Base-by-base conservation (phyloP, 2,329 filamentous ascomycete species). In the Trichoderma afroharzianum region DNA sequence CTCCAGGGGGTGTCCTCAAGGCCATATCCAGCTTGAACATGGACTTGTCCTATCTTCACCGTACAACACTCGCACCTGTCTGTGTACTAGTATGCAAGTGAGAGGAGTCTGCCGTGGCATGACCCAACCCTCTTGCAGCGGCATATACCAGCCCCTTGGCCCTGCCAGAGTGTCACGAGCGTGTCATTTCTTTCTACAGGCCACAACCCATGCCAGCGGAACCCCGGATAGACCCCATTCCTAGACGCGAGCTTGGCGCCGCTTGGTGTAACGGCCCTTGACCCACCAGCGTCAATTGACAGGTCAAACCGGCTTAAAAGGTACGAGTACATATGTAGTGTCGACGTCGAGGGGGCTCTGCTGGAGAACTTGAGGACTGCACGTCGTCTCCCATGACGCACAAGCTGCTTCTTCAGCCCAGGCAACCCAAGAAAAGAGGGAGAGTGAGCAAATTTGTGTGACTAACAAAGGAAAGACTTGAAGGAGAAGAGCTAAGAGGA, bases 231-330 rank as follows among this genome's bases (percentile, higher is more conserved):
- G 33, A 39, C 36, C 53, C 64, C 64, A 36, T 59, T 58, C 12
- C 53, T 26, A 68, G 55, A 43, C 39, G 64, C 64, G 64, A 68
- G 55, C 26, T 68, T 68, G 55, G 66, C 66, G 55, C 55, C 55
- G 36, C 33, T 28, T 61, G 36, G 66, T 68, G 53, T 26, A 68
- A 61, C 66, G 55, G 64, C 55, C 32, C 21, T n/a, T 8, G 15
- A 43, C n/a, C 66, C 66, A 50, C 66, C 66, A 33, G 66, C 33
- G 55, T n/a, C 66, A 68, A 68, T 68, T 47, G 66, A 68, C 66
- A 47, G 58, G 66, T 43, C 63, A 67, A 39, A 36, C 33, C 53
- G 36, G n/a, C n/a, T 43, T 30, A 9, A 33, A 33, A 21, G 39
- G 1, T 43, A 43, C 36, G 15, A 18, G 1, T 43, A 43, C 36